Evolutionary conservation across 768 basidiomycete species (phyloP).

Genomic region (Candolleomyces aberdarensis): DNA sequence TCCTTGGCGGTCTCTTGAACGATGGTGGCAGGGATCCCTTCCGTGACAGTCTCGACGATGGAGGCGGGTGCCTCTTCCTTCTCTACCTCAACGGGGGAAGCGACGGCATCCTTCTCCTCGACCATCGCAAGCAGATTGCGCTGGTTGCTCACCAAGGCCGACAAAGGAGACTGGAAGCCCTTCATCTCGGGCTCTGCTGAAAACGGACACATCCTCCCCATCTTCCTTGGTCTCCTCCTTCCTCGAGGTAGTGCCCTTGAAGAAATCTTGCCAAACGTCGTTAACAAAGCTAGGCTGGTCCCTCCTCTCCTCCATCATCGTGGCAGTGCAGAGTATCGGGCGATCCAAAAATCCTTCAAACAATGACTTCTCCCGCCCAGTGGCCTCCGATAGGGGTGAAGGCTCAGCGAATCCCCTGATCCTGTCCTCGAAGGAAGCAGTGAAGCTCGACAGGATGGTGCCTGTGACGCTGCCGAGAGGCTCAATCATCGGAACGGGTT

Average conservation of each 20-base stretch:
- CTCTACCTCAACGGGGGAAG: not conserved
- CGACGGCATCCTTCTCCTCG: too few relatives aligned
- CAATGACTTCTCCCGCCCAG: not conserved
- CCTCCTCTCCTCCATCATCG: not conserved
- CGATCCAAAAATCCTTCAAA: slow-evolving; percentile 4
- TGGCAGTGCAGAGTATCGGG: not conserved
- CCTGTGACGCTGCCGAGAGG: not conserved
- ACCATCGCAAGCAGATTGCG: too few relatives aligned
- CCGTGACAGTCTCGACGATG: too few relatives aligned
- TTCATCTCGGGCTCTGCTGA: not conserved
- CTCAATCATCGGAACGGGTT: slow-evolving; percentile 5
- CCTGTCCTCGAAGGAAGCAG: slow-evolving; percentile 1
- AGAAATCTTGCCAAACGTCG: not conserved
- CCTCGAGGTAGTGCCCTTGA: not conserved
- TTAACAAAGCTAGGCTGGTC: slow-evolving; percentile 5
- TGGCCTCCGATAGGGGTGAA: not conserved
- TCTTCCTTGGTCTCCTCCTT: not conserved
- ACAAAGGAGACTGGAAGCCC: too few relatives aligned
- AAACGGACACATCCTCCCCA: not conserved
- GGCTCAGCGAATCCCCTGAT: not conserved
- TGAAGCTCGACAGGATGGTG: slow-evolving; percentile 6
- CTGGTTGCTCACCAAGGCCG: too few relatives aligned
- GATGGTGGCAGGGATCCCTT: not conserved
- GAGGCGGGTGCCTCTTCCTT: too few relatives aligned
- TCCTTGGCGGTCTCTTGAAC: too few relatives aligned